A percentile compares a stretch with the other conserved stretches of the same genome.
phyloP scores from a whole-genome alignment of 2,329 filamentous ascomycete genomes.

The Botrytis deweyae region DNA sequence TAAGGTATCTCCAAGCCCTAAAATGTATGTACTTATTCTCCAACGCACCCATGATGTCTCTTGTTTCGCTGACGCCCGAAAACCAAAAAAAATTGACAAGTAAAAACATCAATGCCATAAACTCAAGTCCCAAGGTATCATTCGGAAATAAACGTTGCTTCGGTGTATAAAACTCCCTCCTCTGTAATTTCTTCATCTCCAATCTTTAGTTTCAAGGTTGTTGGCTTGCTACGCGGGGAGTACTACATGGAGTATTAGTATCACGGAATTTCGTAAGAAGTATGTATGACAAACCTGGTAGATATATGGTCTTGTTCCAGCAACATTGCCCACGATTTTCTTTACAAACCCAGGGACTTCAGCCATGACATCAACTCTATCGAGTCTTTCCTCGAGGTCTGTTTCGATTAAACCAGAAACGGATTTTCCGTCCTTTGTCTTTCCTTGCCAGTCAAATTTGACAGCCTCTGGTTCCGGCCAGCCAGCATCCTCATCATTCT shows the following conservation, averaged over 20 bases:
- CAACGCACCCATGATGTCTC: constrained; percentile 36
- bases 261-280: background rate
- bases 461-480: constrained; percentile 84
- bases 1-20: background rate
- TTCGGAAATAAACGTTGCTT: constrained; percentile 93
- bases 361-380: constrained; percentile 93
- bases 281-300: constrained; percentile 68
- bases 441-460: constrained; percentile 76
- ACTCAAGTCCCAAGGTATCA: constrained; percentile 20
- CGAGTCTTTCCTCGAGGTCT: constrained; percentile 65
- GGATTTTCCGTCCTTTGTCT: constrained; percentile 71
- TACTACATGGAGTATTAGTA: constrained; percentile 56
- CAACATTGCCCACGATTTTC: constrained; percentile 82
- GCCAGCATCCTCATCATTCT: constrained; percentile 72
- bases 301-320: constrained; percentile 94
- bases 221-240: constrained; percentile 58
- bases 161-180: constrained; percentile 75
- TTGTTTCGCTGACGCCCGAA: constrained; percentile 33
- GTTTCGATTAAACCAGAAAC: constrained; percentile 70
- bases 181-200: constrained; percentile 78
- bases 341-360: constrained; percentile 96
- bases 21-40: constrained; percentile 25
- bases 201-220: constrained; percentile 79
- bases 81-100: constrained; percentile 24
- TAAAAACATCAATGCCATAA: constrained; percentile 1